Conservation (phyloP, 2,329 filamentous ascomycete species). For the Metarhizium humberi region DNA sequence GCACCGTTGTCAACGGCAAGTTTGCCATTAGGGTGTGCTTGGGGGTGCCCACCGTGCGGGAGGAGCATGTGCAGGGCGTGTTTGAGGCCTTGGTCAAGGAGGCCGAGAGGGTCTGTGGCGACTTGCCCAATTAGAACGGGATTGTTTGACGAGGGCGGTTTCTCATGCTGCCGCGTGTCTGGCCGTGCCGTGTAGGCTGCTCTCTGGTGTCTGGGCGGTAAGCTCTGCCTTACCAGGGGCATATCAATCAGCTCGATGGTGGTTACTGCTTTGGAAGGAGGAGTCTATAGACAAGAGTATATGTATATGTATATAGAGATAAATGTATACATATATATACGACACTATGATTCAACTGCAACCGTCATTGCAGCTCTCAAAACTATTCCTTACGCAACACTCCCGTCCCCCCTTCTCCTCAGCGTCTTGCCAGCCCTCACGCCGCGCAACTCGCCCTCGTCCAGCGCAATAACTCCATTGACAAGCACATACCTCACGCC, state of each 20-base stretch:
- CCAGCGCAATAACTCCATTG: constrained; percentile 13
- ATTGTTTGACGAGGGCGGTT: not conserved
- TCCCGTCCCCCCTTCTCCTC: constrained; percentile 10
- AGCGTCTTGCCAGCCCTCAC: constrained; percentile 11
- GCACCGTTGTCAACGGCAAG: constrained; percentile 59
- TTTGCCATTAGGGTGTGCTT: constrained; percentile 79
- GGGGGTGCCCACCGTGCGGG: constrained; percentile 53
- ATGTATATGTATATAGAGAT: too few relatives aligned
- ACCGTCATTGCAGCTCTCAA: too few relatives aligned
- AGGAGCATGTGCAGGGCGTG: constrained; percentile 63
- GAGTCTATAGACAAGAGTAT: too few relatives aligned
- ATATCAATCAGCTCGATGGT: too few relatives aligned
- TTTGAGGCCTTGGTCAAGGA: constrained; percentile 64
- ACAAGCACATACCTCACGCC: constrained; percentile 14
- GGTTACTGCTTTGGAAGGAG: too few relatives aligned
- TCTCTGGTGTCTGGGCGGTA: too few relatives aligned
- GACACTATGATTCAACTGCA: too few relatives aligned
- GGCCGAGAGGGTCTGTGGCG: constrained; percentile 41
- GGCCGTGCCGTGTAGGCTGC: too few relatives aligned
- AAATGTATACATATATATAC: too few relatives aligned
- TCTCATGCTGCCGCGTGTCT: too few relatives aligned
- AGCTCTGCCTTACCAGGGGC: too few relatives aligned
- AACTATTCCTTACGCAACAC: not conserved
- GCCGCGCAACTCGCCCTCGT: constrained; percentile 12
- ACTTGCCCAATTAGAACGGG: not conserved